A percentile compares a stretch with the other conserved stretches of the same genome.
Conservation (phyloP, 1,284 basidiomycete species). For the Malassezia furfur region DNA sequence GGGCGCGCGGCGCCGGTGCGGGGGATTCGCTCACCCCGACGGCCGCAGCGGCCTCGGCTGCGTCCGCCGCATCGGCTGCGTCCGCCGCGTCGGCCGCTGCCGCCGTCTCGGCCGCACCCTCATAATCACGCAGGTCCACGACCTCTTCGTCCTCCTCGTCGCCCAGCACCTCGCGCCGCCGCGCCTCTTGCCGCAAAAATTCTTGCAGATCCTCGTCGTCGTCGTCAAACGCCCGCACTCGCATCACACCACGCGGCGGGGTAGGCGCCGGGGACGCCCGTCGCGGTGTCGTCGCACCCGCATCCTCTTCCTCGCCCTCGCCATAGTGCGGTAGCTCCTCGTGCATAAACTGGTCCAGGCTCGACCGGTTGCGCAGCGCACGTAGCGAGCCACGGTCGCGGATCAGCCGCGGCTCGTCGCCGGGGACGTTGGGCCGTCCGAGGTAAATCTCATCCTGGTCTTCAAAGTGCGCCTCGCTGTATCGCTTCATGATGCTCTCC, state of each 20-base stretch:
- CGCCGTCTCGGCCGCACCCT: neutral
- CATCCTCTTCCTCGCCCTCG: neutral
- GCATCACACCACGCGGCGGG: neutral
- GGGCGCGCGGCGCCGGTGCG: neutral
- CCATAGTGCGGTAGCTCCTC: slow-evolving; percentile 28
- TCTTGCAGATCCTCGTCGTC: slow-evolving; percentile 1
- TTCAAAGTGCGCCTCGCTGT: slow-evolving; percentile 39
- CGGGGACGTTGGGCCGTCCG: slow-evolving; percentile 20
- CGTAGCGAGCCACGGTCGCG: slow-evolving; percentile 36
- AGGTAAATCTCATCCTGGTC: slow-evolving; percentile 45
- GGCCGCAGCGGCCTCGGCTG: neutral
- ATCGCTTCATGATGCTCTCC: slow-evolving; percentile 41
- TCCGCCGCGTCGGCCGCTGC: neutral
- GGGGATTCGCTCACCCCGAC: neutral
- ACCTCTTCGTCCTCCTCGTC: slow-evolving; percentile 7
- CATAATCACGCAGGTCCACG: neutral
- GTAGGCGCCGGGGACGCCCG: neutral
- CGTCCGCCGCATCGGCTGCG: neutral
- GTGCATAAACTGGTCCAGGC: slow-evolving; percentile 40
- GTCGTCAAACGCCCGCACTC: neutral
- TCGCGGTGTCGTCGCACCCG: neutral
- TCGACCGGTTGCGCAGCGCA: slow-evolving; percentile 22
- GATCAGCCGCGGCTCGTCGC: slow-evolving; percentile 30
- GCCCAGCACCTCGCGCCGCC: slow-evolving; percentile 1
- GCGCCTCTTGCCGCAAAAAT: slow-evolving; percentile 3